Base-by-base conservation (phyloP, 2,329 filamentous ascomycete genomes). In the Lachnellula suecica region DNA sequence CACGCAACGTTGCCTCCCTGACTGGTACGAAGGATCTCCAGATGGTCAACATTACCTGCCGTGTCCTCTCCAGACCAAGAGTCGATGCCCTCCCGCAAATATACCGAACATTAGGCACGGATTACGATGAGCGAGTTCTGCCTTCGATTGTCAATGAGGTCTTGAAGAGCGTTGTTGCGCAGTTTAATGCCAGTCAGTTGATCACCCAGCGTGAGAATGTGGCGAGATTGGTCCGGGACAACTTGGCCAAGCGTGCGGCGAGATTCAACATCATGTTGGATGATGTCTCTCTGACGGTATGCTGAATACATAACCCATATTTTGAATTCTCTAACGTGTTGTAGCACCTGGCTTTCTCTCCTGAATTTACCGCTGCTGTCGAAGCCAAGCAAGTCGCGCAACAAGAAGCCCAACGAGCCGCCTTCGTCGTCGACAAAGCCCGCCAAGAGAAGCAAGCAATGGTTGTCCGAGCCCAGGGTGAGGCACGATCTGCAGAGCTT, bases 1-100 rank as follows among this genome's bases (percentile, higher is more conserved):
- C 94, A 66, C 87, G 94, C 71, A 97, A 96, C 68, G 92, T 99
- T 65, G 89, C 94, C 62, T 97, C 94, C 61, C 83, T 99, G 62
- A 99, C 94, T 54, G 94, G 94, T 64, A 99, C 94, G 69, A 99
- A 99, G 81, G 94, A 99, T 75, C 78, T 99, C 74, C 94, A 99
- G 79, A 99, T 99, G 94, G 94, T 97, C 70, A 99, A 99, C 83
- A 97, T 99, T 71, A 99, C 93, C 69, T 99, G 94, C 75, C 93
- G 94, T 89, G 94, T 99, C 53, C 89, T 99, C 48, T 97, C 93
- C 53, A 82, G 91, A 65, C 94, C 94, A 51, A 85, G 91, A 53
- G 78, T 99, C 67, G 85, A 89, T 61, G 89, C 92, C 27, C 84
- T 99, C 38, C 94, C 94, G 17, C 91, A 96, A 75, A 99, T 99